A percentile compares a stretch with the other conserved stretches of the same genome.
phyloP scores from a whole-genome alignment of 192 early-diverging fungal genomes.

The Diversispora epigaea region DNA sequence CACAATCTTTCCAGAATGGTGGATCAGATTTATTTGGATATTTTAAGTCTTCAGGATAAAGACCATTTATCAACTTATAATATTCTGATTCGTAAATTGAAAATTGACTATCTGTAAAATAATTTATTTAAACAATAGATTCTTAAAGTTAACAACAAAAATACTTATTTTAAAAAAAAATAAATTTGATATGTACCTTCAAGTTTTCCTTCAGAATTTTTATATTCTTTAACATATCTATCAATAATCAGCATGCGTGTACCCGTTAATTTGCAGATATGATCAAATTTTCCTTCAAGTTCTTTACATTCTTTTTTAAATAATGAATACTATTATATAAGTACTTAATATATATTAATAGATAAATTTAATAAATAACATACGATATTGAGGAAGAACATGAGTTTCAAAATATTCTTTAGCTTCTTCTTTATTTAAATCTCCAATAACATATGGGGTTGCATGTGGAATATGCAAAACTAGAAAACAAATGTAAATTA shows the following conservation, averaged over 20 bases:
- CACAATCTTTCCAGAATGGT: not conserved
- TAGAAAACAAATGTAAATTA: conserved; percentile 21
- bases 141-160: not conserved
- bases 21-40: not conserved
- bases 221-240: conserved; percentile 12
- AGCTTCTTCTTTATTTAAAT: conserved; percentile 18
- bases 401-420: conserved; percentile 16
- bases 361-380: not conserved
- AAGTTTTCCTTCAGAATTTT: conserved; percentile 16
- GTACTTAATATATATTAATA: not conserved
- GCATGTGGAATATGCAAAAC: conserved; percentile 5
- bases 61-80: no score
- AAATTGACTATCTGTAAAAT: conserved; percentile 5
- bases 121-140: not conserved
- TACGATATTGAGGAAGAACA: conserved; percentile 16
- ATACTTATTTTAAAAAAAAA: not conserved
- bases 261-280: not conserved
- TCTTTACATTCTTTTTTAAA: conserved; percentile 15
- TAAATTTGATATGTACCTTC: not conserved
- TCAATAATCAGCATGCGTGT: conserved; percentile 22
- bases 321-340: conserved; percentile 14
- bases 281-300: conserved; percentile 7
- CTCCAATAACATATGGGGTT: conserved; percentile 5
- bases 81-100: no score
- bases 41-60: not conserved